Evolutionary conservation across 495 filamentous ascomycete species (phyloP).

Genomic region (Amniculicola lignicola): DNA sequence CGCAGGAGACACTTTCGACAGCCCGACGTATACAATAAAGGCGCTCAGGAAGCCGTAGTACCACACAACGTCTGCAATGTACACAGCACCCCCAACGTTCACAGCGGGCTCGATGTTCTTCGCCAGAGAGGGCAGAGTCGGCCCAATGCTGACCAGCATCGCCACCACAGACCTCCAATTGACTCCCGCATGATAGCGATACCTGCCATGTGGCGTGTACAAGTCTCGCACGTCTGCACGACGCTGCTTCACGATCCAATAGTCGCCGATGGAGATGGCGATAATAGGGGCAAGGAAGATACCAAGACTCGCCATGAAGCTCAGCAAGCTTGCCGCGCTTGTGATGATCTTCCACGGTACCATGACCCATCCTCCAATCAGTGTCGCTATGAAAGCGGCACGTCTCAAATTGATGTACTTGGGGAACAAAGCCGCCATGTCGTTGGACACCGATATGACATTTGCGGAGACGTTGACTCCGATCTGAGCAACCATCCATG

Average conservation of each 20-base stretch:
- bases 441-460: slow-evolving; percentile 55
- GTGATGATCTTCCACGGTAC: slow-evolving; percentile 64
- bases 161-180: slow-evolving; percentile 48
- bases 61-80: not conserved
- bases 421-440: slow-evolving; percentile 53
- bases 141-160: slow-evolving; percentile 43
- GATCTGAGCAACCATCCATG: slow-evolving; percentile 50
- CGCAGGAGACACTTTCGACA: not conserved
- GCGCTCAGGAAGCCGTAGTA: slow-evolving; percentile 5
- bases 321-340: slow-evolving; percentile 55
- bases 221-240: slow-evolving; percentile 45
- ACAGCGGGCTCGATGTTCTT: slow-evolving; percentile 3
- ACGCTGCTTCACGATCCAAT: slow-evolving; percentile 48
- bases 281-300: slow-evolving; percentile 51
- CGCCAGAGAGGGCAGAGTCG: slow-evolving; percentile 45
- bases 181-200: slow-evolving; percentile 34
- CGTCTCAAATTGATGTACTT: slow-evolving; percentile 54
- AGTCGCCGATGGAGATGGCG: slow-evolving; percentile 50
- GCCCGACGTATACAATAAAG: not conserved
- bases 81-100: slow-evolving; percentile 3
- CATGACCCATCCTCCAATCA: slow-evolving; percentile 53
- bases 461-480: slow-evolving; percentile 58
- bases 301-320: slow-evolving; percentile 53
- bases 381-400: slow-evolving; percentile 48
- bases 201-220: slow-evolving; percentile 43